Evolutionary conservation across 2,329 filamentous ascomycete genomes (phyloP), one percentile per base, ranked within the genome.

Genomic region (Colletotrichum sp.): DNA sequence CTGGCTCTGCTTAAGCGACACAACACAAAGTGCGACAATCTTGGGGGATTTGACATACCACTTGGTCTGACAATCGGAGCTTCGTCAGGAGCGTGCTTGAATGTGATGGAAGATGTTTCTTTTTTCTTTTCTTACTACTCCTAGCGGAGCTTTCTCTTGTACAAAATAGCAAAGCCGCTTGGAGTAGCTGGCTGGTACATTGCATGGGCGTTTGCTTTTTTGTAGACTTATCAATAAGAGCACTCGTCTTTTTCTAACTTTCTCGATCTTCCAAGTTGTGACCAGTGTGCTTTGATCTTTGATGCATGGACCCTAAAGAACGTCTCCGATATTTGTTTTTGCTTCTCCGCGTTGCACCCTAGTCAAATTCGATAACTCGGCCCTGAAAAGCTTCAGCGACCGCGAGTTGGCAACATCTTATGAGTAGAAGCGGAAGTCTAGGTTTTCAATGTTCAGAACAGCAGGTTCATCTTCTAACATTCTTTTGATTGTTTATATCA

Each of bases 141-240:
- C 49, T 24, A 9, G 68, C 52, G 64, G 59, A 69, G 44, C 64
- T 69, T 76, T 76, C 70, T 36, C 12, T 21, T 69, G 70, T 76
- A 76, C 26, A 75, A 70, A 69, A 76, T 69, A 73, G 26, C n/a
- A 60, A 76, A 60, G 70, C 64, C 70, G 36, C 70, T 65, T 73
- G 70, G 63, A 60, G 59, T 76, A 76, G 70, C 70, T 73, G 70
- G 73, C 70, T 69, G 70, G 73, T 69, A 73, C 70, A 76, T 73
- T 73, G 15, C 28, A 52, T 49, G 44, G 73, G 49, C 64, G 64
- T 65, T 65, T 69, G 64, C 59, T 63, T 34, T 75, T 49, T 62
- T n/a, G 34, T 39, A 55, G 8, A 36, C n/a, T 32, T 49, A 49
- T 69, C 64, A 69, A 65, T 44, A 63, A 60, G 69, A 60, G 65